phyloP scores from a whole-genome alignment of 2,329 filamentous ascomycete genomes.

The Ceratocystis lukuohia region DNA sequence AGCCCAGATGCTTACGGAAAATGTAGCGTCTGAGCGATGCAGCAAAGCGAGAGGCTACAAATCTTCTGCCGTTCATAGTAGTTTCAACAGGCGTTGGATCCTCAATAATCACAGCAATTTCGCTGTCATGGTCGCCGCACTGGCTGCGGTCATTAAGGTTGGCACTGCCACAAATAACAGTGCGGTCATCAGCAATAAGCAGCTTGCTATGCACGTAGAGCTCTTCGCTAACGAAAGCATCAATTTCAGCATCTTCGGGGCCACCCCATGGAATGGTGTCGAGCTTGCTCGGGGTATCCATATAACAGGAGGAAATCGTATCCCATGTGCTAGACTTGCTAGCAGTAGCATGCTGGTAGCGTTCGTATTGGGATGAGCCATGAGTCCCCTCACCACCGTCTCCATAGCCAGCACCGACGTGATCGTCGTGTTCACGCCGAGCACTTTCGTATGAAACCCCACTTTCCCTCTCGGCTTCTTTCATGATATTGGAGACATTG shows the following conservation, averaged over 20 bases:
- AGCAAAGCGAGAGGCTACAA: constrained; percentile 60
- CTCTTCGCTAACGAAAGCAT: constrained; percentile 49
- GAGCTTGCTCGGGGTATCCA: constrained; percentile 62
- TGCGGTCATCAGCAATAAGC: constrained; percentile 67
- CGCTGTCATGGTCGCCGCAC: constrained; percentile 70
- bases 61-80: constrained; percentile 59
- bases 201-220: constrained; percentile 54
- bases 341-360: constrained; percentile 56
- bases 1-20: constrained; percentile 82
- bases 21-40: constrained; percentile 69
- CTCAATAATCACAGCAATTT: constrained; percentile 81
- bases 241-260: constrained; percentile 40
- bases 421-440: constrained; percentile 48
- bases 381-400: constrained; percentile 26
- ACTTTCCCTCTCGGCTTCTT: constrained; percentile 43
- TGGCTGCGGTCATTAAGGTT: constrained; percentile 55
- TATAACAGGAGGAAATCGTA: constrained; percentile 66
- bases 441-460: constrained; percentile 58
- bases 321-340: constrained; percentile 40
- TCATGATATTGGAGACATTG: constrained; percentile 53
- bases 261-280: constrained; percentile 44
- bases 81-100: constrained; percentile 58
- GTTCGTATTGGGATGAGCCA: constrained; percentile 41
- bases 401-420: constrained; percentile 36
- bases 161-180: constrained; percentile 65